phyloP scores from a whole-genome alignment of 2,329 filamentous ascomycete species.

The Sporothrix dimorphospora region DNA sequence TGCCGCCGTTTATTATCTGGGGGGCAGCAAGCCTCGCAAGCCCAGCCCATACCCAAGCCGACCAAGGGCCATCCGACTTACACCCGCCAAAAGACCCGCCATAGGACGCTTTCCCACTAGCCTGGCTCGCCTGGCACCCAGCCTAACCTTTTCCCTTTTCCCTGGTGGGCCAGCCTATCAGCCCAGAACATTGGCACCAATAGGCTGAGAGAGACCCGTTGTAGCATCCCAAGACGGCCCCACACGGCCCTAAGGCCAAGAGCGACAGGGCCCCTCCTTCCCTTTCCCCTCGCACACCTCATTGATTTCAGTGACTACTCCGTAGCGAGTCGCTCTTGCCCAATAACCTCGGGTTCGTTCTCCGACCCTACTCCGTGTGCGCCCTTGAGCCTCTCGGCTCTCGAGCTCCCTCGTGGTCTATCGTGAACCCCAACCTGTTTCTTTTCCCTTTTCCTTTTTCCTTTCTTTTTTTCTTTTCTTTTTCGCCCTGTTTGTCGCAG shows the following conservation, averaged over 20 bases:
- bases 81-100: neutral
- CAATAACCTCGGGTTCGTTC: slow-evolving; percentile 1
- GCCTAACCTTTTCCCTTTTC: slow-evolving; percentile 22
- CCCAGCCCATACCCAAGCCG: neutral
- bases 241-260: neutral
- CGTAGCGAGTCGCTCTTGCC: neutral
- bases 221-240: neutral
- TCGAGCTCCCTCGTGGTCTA: neutral
- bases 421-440: neutral
- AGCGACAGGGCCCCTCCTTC: neutral
- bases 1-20: no score
- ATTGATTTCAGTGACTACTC: neutral
- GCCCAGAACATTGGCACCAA: neutral
- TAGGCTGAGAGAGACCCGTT: neutral
- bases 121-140: slow-evolving; percentile 10
- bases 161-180: slow-evolving; percentile 12
- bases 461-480: no score
- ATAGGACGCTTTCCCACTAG: slow-evolving; percentile 1
- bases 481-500: neutral
- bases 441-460: neutral
- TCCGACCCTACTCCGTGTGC: no score
- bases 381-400: no score
- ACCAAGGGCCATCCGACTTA: neutral
- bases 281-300: neutral
- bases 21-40: neutral